Conservation (phyloP, 139 green algal genomes). For the Volvox reticuliferus region DNA sequence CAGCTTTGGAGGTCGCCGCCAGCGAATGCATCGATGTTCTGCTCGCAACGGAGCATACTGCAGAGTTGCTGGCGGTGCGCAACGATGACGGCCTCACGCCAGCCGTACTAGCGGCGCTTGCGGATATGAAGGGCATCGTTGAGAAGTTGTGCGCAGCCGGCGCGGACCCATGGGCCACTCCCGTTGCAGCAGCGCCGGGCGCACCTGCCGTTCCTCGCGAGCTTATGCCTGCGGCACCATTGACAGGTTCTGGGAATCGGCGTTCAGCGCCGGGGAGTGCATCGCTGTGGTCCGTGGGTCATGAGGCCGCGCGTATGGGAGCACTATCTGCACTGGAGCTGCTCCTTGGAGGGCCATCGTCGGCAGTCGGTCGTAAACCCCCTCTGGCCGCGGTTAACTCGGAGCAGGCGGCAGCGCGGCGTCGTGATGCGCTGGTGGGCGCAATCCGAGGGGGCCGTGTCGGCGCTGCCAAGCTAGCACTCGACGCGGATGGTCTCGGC, state of each 20-base stretch:
- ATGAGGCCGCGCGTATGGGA: conserved; percentile 22
- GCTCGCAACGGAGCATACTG: not conserved
- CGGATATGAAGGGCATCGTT: not conserved
- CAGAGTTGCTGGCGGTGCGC: not conserved
- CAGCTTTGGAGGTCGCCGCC: not conserved
- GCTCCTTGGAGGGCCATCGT: not conserved
- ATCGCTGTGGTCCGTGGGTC: conserved; percentile 15
- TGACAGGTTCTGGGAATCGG: not conserved
- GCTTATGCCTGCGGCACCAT: not conserved
- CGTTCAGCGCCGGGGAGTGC: not conserved
- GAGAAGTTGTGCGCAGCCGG: not conserved
- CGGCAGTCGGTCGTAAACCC: not conserved
- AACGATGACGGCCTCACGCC: conserved; percentile 23
- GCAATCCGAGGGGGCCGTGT: conserved; percentile 34
- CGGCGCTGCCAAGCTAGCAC: conserved; percentile 7
- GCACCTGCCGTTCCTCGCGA: not conserved
- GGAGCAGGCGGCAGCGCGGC: not conserved
- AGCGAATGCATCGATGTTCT: not conserved
- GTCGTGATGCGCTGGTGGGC: conserved; percentile 15
- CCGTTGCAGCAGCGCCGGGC: not conserved
- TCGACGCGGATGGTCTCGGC: not conserved
- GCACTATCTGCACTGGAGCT: not conserved
- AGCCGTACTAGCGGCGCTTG: conserved; percentile 17
- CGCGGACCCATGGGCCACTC: conserved; percentile 22
- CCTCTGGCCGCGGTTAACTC: not conserved